phyloP scores from a whole-genome alignment of 1,139 yeast genomes.

The Taiozyma sp. region DNA sequence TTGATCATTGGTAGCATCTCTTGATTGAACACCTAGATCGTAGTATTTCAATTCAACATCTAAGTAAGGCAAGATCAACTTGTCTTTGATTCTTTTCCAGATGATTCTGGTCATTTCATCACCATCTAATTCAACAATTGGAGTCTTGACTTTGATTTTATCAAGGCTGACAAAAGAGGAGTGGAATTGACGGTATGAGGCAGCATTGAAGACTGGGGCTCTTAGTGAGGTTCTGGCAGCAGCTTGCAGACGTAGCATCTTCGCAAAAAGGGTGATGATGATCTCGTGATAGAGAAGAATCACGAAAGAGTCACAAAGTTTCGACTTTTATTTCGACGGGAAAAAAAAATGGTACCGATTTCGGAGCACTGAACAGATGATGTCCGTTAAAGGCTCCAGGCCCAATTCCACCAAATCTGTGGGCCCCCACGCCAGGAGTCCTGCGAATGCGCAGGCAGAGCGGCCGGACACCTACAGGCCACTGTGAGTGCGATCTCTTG shows the following conservation, averaged over 20 bases:
- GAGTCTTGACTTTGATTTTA: conserved; percentile 79
- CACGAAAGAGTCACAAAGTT: not conserved
- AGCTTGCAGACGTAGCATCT: conserved; percentile 20
- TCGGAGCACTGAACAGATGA: not conserved
- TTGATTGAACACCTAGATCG: conserved; percentile 78
- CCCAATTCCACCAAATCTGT: not conserved
- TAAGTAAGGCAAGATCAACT: conserved; percentile 77
- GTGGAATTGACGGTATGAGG: conserved; percentile 7
- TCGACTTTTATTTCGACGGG: not conserved
- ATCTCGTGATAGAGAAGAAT: not conserved
- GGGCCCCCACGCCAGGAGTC: not conserved
- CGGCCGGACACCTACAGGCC: not conserved
- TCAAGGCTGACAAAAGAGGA: conserved; percentile 11
- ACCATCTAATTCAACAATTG: conserved; percentile 94
- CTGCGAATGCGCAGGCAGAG: not conserved
- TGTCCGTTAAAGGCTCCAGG: not conserved
- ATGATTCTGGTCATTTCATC: conserved; percentile 94
- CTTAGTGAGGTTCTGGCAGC: conserved; percentile 15
- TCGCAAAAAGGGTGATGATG: not conserved
- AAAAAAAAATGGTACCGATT: not conserved
- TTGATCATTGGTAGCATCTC: conserved; percentile 84
- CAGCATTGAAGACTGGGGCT: conserved; percentile 9
- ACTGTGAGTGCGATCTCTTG: not conserved
- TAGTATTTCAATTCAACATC: conserved; percentile 88
- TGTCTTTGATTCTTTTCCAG: conserved; percentile 80